These are phyloP conservation scores for Neurospora crassa DNA, from an alignment of 2,329 filamentous ascomycete species.

Conservation along the genomic window DNA sequence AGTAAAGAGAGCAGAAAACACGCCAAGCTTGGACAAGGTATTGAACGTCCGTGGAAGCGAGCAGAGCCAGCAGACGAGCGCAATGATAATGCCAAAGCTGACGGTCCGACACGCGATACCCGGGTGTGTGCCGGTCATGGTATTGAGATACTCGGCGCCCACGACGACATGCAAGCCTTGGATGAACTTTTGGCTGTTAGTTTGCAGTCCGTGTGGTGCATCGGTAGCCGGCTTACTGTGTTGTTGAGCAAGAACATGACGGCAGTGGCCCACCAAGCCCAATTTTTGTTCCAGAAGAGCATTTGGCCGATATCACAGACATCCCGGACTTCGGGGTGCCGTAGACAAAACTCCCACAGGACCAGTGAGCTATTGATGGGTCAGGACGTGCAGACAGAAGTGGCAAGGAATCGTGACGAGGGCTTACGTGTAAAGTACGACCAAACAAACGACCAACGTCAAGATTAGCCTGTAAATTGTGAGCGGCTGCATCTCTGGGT, in stretches of 20 bases:
- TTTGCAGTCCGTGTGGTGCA: background rate
- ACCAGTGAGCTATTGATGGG: slow-evolving; percentile 23
- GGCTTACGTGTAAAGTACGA: slow-evolving; percentile 76
- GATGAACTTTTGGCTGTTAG: slow-evolving; percentile 46
- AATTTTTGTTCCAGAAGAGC: slow-evolving; percentile 77
- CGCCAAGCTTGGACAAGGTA: slow-evolving; percentile 69
- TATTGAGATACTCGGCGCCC: slow-evolving; percentile 82
- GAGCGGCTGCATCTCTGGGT: slow-evolving; percentile 7
- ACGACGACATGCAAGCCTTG: slow-evolving; percentile 75
- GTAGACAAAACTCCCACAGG: slow-evolving; percentile 76
- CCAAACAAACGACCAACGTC: slow-evolving; percentile 64
- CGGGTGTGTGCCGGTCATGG: slow-evolving; percentile 62
- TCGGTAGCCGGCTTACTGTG: slow-evolving; percentile 33
- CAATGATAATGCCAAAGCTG: slow-evolving; percentile 64
- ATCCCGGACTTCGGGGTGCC: slow-evolving; percentile 84
- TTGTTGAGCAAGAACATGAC: slow-evolving; percentile 93
- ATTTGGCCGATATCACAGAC: slow-evolving; percentile 94
- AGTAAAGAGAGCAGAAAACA: slow-evolving; percentile 74
- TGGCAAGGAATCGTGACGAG: slow-evolving; percentile 41
- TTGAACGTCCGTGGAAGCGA: slow-evolving; percentile 82
- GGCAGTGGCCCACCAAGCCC: slow-evolving; percentile 60
- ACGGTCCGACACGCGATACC: slow-evolving; percentile 64
- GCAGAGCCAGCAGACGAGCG: slow-evolving; percentile 64
- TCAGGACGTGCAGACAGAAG: background rate
- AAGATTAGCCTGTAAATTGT: slow-evolving; percentile 50